These are phyloP conservation scores for Diaporthe sp. DNA, from an alignment of 2,329 filamentous ascomycete species.

Conservation along the genomic window DNA sequence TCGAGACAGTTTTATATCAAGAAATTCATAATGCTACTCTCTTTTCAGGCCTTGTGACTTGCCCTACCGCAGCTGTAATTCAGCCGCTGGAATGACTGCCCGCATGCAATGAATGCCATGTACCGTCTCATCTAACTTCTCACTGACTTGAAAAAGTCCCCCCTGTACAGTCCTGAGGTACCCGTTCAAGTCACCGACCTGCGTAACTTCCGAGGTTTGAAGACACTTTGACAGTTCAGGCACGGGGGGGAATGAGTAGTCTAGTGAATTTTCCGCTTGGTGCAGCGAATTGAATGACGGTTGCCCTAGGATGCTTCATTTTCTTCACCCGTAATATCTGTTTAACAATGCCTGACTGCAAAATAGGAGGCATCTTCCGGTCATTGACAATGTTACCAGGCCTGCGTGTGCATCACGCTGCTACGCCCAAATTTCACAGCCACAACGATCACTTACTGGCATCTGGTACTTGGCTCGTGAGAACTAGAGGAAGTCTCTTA, in stretches of 20 bases:
- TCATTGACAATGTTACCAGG: too few species aligned
- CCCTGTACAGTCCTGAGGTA: neutral
- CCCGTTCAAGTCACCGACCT: neutral
- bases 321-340: too few species aligned
- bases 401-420: too few species aligned
- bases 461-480: too few species aligned
- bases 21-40: neutral
- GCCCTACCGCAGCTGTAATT: neutral
- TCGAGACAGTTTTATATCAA: neutral
- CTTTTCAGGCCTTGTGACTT: neutral
- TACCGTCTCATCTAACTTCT: neutral
- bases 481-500: too few species aligned
- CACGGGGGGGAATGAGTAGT: too few species aligned
- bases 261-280: neutral
- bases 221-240: neutral
- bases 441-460: too few species aligned
- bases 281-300: neutral
- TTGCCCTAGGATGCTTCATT: too few species aligned
- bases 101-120: neutral
- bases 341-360: too few species aligned
- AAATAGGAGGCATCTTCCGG: too few species aligned
- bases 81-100: neutral
- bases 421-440: neutral
- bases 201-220: too few species aligned
- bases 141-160: neutral